phyloP scores from a whole-genome alignment of 129 eudicot species.

The Deinandra increscens region DNA sequence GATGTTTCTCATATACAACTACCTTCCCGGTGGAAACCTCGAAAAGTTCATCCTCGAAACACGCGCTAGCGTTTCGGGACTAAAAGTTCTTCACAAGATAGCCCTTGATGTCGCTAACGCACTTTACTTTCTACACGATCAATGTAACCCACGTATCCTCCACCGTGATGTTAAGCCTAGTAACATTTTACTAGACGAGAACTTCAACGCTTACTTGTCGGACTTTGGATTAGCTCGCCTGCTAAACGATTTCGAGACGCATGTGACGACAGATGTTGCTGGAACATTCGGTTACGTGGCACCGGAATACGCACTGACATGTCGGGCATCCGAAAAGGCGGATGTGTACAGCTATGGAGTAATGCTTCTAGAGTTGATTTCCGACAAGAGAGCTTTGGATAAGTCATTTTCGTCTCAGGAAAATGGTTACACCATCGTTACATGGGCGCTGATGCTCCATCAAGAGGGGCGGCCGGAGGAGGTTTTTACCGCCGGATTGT shows the following conservation, averaged over 20 bases:
- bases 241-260: constrained; percentile 58
- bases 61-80: constrained; percentile 27
- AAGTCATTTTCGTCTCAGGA: constrained; percentile 52
- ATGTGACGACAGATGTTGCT: constrained; percentile 58
- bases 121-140: constrained; percentile 51
- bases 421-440: constrained; percentile 57
- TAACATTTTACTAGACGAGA: constrained; percentile 54
- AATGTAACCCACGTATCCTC: constrained; percentile 50
- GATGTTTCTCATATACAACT: constrained; percentile 70
- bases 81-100: constrained; percentile 45
- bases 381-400: constrained; percentile 56
- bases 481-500: constrained; percentile 44
- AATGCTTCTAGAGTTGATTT: constrained; percentile 51
- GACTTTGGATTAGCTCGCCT: constrained; percentile 62
- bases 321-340: constrained; percentile 58
- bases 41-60: constrained; percentile 56
- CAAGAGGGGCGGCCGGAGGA: constrained; percentile 43
- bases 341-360: constrained; percentile 65
- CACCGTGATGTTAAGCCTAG: constrained; percentile 67
- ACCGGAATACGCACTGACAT: constrained; percentile 56
- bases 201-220: constrained; percentile 55
- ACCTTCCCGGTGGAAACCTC: constrained; percentile 66
- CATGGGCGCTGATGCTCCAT: constrained; percentile 49
- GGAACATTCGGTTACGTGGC: constrained; percentile 71
- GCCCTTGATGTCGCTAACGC: constrained; percentile 48